phyloP scores from a whole-genome alignment of 2,329 filamentous ascomycete species.

The Ophiocordyceps australis region DNA sequence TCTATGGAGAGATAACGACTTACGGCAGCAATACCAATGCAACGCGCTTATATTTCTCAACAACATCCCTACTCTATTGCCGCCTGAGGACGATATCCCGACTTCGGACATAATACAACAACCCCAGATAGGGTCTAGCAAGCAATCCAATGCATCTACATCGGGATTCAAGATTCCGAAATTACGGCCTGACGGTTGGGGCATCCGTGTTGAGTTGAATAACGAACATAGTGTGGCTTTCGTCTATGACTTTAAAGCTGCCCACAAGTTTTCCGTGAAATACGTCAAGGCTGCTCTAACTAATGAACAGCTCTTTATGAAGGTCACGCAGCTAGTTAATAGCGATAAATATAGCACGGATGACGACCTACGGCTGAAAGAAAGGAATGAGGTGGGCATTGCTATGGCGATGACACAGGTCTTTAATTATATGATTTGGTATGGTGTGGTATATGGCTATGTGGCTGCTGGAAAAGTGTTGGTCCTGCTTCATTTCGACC shows the following conservation, averaged over 20 bases:
- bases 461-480: conserved; percentile 8
- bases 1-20: conserved; percentile 2
- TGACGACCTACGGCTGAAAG: background rate
- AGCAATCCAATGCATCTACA: no score
- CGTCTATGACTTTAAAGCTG: conserved; percentile 3
- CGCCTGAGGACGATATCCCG: conserved; percentile 1
- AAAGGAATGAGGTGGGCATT: conserved; percentile 2
- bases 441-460: conserved; percentile 8
- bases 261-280: conserved; percentile 2
- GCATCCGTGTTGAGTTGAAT: conserved; percentile 2
- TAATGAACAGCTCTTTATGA: conserved; percentile 4
- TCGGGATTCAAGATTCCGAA: conserved; percentile 2
- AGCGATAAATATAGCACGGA: background rate
- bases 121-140: conserved; percentile 3
- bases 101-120: conserved; percentile 1
- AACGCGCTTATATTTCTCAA: conserved; percentile 2
- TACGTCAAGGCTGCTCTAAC: background rate
- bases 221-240: conserved; percentile 2
- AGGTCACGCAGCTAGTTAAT: conserved; percentile 2
- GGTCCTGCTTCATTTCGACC: conserved; percentile 8
- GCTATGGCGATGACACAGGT: conserved; percentile 6
- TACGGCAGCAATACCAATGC: conserved; percentile 1
- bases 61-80: conserved; percentile 3
- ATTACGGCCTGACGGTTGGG: conserved; percentile 3
- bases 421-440: conserved; percentile 7